Conservation (phyloP, 2,329 filamentous ascomycete genomes). For the Neonectria neomacrospora region DNA sequence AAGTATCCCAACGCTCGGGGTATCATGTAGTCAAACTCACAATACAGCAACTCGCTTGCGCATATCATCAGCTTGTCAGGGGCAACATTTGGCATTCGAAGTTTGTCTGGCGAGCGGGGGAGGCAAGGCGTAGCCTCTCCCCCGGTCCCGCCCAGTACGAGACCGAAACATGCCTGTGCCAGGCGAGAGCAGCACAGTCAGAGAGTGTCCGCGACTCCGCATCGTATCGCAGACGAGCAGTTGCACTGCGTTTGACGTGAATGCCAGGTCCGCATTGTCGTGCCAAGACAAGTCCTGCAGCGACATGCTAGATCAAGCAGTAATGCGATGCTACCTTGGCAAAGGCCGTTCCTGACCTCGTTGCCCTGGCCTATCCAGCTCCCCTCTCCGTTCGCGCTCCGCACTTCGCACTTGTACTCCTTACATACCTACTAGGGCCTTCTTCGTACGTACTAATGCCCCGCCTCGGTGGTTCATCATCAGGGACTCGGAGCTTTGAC, state of each 20-base stretch:
- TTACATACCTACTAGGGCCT: not conserved
- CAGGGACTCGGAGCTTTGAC: slow-evolving; percentile 11
- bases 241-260: slow-evolving; percentile 17
- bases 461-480: slow-evolving; percentile 2
- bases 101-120: not conserved
- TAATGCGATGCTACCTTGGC: slow-evolving; percentile 43
- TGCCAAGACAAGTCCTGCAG: slow-evolving; percentile 17
- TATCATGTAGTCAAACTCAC: not conserved
- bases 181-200: slow-evolving; percentile 18
- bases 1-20: not conserved
- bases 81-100: not conserved
- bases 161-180: slow-evolving; percentile 25
- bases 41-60: not conserved
- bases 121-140: slow-evolving; percentile 5
- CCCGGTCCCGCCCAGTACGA: slow-evolving; percentile 17
- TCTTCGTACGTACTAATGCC: not conserved
- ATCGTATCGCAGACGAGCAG: slow-evolving; percentile 17
- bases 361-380: slow-evolving; percentile 11
- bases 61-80: not conserved
- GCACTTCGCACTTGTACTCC: not conserved
- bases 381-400: not conserved
- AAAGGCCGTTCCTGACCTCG: slow-evolving; percentile 33
- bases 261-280: slow-evolving; percentile 9
- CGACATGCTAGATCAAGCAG: slow-evolving; percentile 41
- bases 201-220: slow-evolving; percentile 20